Conservation (phyloP, 805 yeast genomes). For the Wickerhamomyces queroliae region DNA sequence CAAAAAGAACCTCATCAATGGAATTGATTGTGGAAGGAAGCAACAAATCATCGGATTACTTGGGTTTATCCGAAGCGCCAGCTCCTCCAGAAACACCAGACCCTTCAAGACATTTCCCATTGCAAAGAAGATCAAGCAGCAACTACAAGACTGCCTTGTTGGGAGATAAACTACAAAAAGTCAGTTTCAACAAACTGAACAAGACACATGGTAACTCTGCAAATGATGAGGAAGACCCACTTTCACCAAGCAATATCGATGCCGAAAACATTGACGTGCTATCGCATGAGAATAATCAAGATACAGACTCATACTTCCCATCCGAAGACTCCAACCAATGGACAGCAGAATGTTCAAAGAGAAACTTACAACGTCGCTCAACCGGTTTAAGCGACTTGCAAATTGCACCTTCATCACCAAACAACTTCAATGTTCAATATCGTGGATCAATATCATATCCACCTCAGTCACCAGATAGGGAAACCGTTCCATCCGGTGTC, state of each 20-base stretch:
- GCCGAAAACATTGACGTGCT: background rate
- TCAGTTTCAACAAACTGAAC: background rate
- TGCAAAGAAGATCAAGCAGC: constrained; percentile 4
- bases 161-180: background rate
- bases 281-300: background rate
- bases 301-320: background rate
- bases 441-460: constrained; percentile 2
- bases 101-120: constrained; percentile 2
- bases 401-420: background rate
- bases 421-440: constrained; percentile 3
- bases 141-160: constrained; percentile 4
- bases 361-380: constrained; percentile 1
- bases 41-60: constrained; percentile 6
- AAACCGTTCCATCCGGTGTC: background rate
- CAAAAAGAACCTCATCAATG: background rate
- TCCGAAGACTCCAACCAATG: background rate
- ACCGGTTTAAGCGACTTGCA: background rate
- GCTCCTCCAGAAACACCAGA: constrained; percentile 13
- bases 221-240: too few species aligned
- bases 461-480: background rate
- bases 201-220: background rate
- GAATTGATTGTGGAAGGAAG: background rate
- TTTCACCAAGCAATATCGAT: background rate
- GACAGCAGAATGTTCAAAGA: constrained; percentile 1
- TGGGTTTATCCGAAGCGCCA: constrained; percentile 9